phyloP scores from a whole-genome alignment of 345 rosid genomes.

The Brassica juncea region DNA sequence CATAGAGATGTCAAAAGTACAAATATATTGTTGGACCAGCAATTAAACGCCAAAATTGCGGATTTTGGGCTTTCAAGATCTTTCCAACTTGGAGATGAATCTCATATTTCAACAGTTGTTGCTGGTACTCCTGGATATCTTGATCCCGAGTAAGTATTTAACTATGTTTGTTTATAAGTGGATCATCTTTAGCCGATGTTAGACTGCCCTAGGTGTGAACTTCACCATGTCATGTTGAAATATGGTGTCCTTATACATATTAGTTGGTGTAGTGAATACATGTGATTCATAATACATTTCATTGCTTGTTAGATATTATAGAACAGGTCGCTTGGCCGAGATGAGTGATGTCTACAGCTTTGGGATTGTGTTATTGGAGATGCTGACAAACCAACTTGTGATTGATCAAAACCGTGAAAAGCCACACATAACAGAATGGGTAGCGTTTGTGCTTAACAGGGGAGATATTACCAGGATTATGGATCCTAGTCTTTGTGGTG shows the following conservation, averaged over 20 bases:
- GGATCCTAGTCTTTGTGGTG: constrained; percentile 47
- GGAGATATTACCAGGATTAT: constrained; percentile 46
- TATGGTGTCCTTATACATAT: too few species aligned
- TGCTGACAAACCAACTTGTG: constrained; percentile 49
- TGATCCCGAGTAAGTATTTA: constrained; percentile 35
- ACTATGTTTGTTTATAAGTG: too few species aligned
- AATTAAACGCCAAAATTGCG: constrained; percentile 42
- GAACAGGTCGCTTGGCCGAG: constrained; percentile 37
- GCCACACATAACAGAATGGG: constrained; percentile 44
- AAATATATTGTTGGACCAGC: constrained; percentile 35
- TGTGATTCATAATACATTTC: too few species aligned
- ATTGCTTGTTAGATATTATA: constrained; percentile 8
- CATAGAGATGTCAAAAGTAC: constrained; percentile 20
- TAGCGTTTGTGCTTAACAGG: constrained; percentile 21
- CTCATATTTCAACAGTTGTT: constrained; percentile 13
- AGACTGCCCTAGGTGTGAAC: too few species aligned
- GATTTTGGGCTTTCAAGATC: constrained; percentile 37
- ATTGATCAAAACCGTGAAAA: constrained; percentile 18
- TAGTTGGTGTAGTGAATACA: too few species aligned
- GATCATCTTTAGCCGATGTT: too few species aligned
- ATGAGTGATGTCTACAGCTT: constrained; percentile 57
- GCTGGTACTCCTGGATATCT: constrained; percentile 42
- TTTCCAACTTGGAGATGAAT: constrained; percentile 20
- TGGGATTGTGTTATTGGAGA: constrained; percentile 52
- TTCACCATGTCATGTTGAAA: too few species aligned